Base-by-base conservation (phyloP, 768 basidiomycete species). In the Kwoniella sp. region DNA sequence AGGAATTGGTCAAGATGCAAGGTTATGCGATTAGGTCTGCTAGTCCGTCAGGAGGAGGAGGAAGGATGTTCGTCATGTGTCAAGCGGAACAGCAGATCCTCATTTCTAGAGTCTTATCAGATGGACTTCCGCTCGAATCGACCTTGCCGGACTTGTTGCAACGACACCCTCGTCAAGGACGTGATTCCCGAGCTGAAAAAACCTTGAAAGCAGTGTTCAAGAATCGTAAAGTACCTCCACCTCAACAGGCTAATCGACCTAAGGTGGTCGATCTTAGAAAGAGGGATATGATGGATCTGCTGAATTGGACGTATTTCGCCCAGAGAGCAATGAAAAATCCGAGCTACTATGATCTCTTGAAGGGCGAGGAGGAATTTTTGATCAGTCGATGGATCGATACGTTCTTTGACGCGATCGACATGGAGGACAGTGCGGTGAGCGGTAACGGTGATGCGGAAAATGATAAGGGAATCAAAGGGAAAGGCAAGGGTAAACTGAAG, bases 1-100 rank as follows among this genome's bases (percentile, higher is more conserved):
- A 86, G 21, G 93, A 98, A 70, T 80, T 99, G 36, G 87, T 90
- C 55, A 87, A 86, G 61, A 98, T 99, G 94, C 94, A 98, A 79
- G 86, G 90, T 58, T 85, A 87, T 30, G 93, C 93, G 2, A 61
- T 64, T 25, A 52, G 58, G 24, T 67, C 72, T 21, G 69, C 71
- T 5, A 57, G 52, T 44, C 67, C 68, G 50, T 55, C 44, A 55
- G 55, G 64, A 33, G 30, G 50, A 21, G 63, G 63, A 62, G 68
- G 91, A 0, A 84, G 84, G 60, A 93, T 95, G 81, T 83, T 89
- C 72, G 80, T 98, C 50, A 90, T 99, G 76, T 97, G 95, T 79
- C 94, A 92, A 69, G 83, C 87, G 6, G 94, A 96, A 77, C 86
- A 88, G 52, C 86, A 87, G 65, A 90, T 92, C 66, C 88, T 88